phyloP scores from a whole-genome alignment of 352 stramenopile species.

The Blastocystis sp. region DNA sequence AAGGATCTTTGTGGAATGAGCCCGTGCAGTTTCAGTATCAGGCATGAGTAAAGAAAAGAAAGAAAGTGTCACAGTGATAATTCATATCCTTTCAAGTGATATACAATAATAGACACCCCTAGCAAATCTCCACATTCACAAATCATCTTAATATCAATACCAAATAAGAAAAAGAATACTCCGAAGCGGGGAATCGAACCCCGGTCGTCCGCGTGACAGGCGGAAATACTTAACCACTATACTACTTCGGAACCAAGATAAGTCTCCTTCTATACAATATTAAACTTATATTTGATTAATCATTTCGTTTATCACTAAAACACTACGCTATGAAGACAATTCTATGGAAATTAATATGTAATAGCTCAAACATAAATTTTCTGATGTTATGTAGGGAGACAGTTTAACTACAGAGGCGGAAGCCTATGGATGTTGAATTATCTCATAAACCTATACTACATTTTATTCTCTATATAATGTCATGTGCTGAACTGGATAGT shows the following conservation, averaged over 20 bases:
- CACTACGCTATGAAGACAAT: too few relatives aligned
- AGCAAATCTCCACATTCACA: too few relatives aligned
- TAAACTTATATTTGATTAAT: not conserved
- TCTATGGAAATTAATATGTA: too few relatives aligned
- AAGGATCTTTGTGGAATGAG: not conserved
- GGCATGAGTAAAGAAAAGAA: not conserved
- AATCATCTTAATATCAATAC: too few relatives aligned
- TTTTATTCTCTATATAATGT: too few relatives aligned
- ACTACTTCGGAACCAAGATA: conserved; percentile 26
- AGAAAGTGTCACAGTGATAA: not conserved
- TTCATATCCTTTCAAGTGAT: not conserved
- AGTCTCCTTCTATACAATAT: not conserved
- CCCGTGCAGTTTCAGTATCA: not conserved
- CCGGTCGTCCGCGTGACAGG: conserved; percentile 59
- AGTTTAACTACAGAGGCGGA: too few relatives aligned
- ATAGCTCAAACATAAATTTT: too few relatives aligned
- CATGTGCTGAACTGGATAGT: too few relatives aligned
- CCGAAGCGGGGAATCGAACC: conserved; percentile 60
- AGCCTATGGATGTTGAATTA: too few relatives aligned
- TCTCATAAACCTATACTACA: too few relatives aligned
- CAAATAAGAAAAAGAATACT: conserved; percentile 6
- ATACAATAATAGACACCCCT: not conserved
- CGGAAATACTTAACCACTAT: conserved; percentile 61
- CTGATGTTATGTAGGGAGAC: too few relatives aligned
- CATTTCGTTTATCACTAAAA: too few relatives aligned